These are phyloP conservation scores for Talaromyces albobiverticillius DNA, from an alignment of 2,329 filamentous ascomycete species.

Conservation along the genomic window DNA sequence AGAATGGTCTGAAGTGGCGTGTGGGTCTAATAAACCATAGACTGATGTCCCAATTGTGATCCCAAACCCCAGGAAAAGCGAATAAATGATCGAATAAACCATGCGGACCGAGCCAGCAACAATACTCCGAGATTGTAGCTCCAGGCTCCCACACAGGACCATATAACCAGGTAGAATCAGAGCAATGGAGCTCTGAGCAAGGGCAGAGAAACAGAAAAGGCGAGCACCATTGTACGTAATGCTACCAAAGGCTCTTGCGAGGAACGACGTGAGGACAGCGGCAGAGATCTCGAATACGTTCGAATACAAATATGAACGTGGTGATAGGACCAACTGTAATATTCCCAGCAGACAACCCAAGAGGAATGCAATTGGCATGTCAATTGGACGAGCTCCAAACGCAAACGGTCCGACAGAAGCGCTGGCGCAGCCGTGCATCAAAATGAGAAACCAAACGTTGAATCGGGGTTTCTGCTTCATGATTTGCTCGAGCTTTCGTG, in stretches of 20 bases:
- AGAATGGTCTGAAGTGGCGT: constrained; percentile 50
- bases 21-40: constrained; percentile 59
- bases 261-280: constrained; percentile 65
- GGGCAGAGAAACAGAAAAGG: constrained; percentile 69
- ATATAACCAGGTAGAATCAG: constrained; percentile 70
- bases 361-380: constrained; percentile 74
- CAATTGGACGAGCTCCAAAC: constrained; percentile 73
- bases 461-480: constrained; percentile 58
- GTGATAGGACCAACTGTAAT: constrained; percentile 73
- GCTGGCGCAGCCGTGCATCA: constrained; percentile 73
- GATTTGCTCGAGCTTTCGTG: constrained; percentile 51
- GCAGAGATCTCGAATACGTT: constrained; percentile 67
- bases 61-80: constrained; percentile 69
- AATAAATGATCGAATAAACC: constrained; percentile 73
- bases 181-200: constrained; percentile 71
- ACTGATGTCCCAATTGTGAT: constrained; percentile 66
- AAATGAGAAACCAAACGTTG: constrained; percentile 54
- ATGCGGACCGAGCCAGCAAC: constrained; percentile 73
- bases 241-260: constrained; percentile 67
- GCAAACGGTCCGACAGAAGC: constrained; percentile 76
- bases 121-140: constrained; percentile 67
- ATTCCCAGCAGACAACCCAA: constrained; percentile 72
- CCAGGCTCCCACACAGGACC: constrained; percentile 61
- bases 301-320: constrained; percentile 66
- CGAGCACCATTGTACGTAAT: constrained; percentile 49